A percentile compares a stretch with the other conserved stretches of the same genome.
phyloP scores from a whole-genome alignment of 768 basidiomycete species.

The Podaxis sp. region DNA sequence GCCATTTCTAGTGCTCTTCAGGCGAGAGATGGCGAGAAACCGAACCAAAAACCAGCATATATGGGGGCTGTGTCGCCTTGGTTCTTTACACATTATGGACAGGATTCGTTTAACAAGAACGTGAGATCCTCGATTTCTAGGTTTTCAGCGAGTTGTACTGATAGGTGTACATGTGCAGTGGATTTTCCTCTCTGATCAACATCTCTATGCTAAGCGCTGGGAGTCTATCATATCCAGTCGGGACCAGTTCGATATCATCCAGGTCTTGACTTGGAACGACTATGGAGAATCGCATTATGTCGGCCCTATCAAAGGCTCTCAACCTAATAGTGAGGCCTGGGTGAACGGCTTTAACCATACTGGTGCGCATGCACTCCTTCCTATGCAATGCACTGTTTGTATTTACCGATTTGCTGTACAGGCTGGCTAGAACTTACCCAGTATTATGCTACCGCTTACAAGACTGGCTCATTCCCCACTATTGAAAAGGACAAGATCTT shows the following conservation, averaged over 20 bases:
- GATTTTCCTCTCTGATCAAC: constrained; percentile 67
- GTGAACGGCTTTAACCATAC: constrained; percentile 64
- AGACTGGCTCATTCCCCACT: constrained; percentile 61
- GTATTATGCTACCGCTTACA: constrained; percentile 72
- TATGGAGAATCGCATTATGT: constrained; percentile 80
- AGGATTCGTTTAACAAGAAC: constrained; percentile 71
- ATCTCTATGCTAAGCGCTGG: constrained; percentile 68
- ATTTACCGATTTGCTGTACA: constrained; percentile 21
- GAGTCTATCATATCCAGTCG: constrained; percentile 60
- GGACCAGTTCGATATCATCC: constrained; percentile 55
- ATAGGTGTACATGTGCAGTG: constrained; percentile 37
- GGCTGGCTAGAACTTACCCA: constrained; percentile 65
- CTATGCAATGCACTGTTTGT: constrained; percentile 6
- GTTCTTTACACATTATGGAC: constrained; percentile 80
- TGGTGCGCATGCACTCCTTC: constrained; percentile 27
- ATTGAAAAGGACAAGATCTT: constrained; percentile 61
- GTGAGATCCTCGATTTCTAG: constrained; percentile 32
- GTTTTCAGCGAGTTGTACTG: neutral
- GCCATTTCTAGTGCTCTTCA: constrained; percentile 26
- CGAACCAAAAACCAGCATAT: constrained; percentile 33
- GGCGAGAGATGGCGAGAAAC: constrained; percentile 26
- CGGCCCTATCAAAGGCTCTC: constrained; percentile 71
- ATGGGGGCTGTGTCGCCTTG: constrained; percentile 66
- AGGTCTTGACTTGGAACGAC: constrained; percentile 73
- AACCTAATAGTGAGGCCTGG: constrained; percentile 74